Conservation (phyloP, 23 red algal species). For the Gracilaria gracilis region DNA sequence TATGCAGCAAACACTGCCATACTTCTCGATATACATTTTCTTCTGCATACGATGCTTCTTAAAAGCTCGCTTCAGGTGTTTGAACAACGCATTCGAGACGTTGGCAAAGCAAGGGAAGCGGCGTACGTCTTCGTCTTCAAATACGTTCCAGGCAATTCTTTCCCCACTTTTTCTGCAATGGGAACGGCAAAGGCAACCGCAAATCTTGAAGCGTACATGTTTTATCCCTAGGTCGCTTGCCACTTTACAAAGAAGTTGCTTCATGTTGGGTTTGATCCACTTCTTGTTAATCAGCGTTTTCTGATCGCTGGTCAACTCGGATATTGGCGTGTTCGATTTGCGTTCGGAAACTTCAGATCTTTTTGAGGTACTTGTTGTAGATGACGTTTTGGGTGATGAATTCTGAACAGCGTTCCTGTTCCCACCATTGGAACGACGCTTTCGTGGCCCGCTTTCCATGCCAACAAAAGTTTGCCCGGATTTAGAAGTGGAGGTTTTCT, state of each 20-base stretch:
- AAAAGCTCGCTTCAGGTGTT: neutral
- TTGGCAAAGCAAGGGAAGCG: slow-evolving; percentile 15
- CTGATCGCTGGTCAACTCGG: neutral
- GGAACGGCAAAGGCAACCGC: too few relatives aligned
- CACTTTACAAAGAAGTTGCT: neutral
- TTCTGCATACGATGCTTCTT: neutral
- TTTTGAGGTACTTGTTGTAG: neutral
- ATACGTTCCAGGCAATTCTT: neutral
- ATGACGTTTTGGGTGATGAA: neutral
- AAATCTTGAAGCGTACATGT: too few relatives aligned
- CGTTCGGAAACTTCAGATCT: neutral
- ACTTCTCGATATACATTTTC: slow-evolving; percentile 12
- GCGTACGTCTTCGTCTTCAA: neutral
- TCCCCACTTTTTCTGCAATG: neutral
- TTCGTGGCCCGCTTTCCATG: neutral
- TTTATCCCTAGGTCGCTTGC: neutral
- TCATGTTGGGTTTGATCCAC: neutral
- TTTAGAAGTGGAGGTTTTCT: too few relatives aligned
- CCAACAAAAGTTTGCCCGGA: neutral
- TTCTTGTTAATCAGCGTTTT: neutral
- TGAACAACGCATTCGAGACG: slow-evolving; percentile 8
- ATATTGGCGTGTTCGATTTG: neutral
- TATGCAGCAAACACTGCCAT: neutral
- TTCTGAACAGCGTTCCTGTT: neutral
- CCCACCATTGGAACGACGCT: neutral